Conservation (phyloP, 768 basidiomycete genomes). For the Tylopilus sp. region DNA sequence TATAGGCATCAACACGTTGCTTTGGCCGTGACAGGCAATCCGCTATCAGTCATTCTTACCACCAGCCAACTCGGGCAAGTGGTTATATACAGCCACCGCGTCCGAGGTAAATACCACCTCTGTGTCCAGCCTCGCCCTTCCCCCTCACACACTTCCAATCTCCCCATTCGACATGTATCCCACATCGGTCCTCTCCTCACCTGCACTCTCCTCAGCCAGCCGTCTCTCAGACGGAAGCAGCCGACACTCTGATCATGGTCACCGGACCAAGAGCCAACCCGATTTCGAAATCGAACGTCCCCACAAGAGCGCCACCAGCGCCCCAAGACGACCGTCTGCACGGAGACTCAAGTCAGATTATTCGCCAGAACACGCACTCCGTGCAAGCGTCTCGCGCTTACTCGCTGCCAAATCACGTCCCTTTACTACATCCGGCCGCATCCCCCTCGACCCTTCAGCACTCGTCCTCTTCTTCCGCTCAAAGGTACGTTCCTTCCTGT, state of each 20-base stretch:
- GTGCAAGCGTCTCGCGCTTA: conserved; percentile 52
- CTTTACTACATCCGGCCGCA: conserved; percentile 63
- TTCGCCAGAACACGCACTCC: conserved; percentile 51
- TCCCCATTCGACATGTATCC: conserved; percentile 24
- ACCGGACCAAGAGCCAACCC: conserved; percentile 41
- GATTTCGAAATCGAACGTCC: conserved; percentile 69
- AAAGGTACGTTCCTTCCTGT: conserved; percentile 45
- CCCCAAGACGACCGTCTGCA: conserved; percentile 31
- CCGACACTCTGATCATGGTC: conserved; percentile 30
- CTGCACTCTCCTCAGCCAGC: conserved; percentile 33
- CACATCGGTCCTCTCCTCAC: conserved; percentile 30
- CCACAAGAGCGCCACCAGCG: conserved; percentile 32
- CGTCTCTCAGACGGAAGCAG: conserved; percentile 38
- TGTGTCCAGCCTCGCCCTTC: conserved; percentile 5
- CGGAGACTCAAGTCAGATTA: conserved; percentile 41
- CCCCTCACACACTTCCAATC: conserved; percentile 12
- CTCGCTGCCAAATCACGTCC: conserved; percentile 58
- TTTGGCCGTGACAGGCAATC: conserved; percentile 30
- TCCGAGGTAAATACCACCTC: conserved; percentile 31
- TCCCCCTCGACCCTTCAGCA: conserved; percentile 65
- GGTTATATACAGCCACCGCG: conserved; percentile 32
- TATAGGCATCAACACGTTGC: conserved; percentile 34
- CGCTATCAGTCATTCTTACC: conserved; percentile 25
- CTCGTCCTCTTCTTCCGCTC: conserved; percentile 76
- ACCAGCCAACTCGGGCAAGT: conserved; percentile 31